A percentile compares a stretch with the other conserved stretches of the same genome.
phyloP scores from a whole-genome alignment of 2,329 filamentous ascomycete species.

The Colletotrichum tofieldiae region DNA sequence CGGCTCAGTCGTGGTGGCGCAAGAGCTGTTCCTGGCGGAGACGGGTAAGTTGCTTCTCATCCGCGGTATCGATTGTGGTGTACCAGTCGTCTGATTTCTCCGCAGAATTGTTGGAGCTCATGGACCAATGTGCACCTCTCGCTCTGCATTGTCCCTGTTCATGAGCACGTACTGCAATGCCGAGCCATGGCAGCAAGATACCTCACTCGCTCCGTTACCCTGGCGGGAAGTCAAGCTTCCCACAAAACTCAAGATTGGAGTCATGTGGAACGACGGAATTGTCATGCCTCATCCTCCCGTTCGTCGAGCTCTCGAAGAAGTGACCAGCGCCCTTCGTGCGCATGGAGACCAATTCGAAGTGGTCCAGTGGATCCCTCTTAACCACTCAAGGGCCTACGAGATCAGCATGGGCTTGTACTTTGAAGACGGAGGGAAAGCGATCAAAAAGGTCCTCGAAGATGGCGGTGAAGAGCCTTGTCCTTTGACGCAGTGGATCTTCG shows the following conservation, averaged over 20 bases:
- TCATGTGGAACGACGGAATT: constrained; percentile 19
- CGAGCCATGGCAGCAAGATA: constrained; percentile 12
- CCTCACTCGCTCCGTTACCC: constrained; percentile 3
- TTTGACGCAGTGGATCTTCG: constrained; percentile 2
- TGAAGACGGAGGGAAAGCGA: neutral
- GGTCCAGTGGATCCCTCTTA: constrained; percentile 1
- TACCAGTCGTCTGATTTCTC: too few species aligned
- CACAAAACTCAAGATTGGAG: constrained; percentile 18
- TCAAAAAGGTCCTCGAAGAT: neutral
- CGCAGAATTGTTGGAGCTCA: neutral
- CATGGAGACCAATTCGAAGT: constrained; percentile 8
- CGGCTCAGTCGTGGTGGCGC: constrained; percentile 3
- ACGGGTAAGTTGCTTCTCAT: constrained; percentile 1
- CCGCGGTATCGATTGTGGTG: neutral
- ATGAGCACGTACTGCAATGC: constrained; percentile 8
- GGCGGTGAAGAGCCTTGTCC: neutral
- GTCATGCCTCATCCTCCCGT: constrained; percentile 23
- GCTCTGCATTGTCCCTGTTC: neutral
- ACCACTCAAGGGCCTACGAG: neutral
- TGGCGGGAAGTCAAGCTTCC: constrained; percentile 16
- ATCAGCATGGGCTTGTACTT: neutral
- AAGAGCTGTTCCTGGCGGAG: constrained; percentile 4
- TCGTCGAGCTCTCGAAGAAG: constrained; percentile 8
- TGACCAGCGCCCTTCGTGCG: constrained; percentile 2
- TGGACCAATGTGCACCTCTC: constrained; percentile 10